phyloP scores from a whole-genome alignment of 345 rosid genomes.

The Acer saccharum region DNA sequence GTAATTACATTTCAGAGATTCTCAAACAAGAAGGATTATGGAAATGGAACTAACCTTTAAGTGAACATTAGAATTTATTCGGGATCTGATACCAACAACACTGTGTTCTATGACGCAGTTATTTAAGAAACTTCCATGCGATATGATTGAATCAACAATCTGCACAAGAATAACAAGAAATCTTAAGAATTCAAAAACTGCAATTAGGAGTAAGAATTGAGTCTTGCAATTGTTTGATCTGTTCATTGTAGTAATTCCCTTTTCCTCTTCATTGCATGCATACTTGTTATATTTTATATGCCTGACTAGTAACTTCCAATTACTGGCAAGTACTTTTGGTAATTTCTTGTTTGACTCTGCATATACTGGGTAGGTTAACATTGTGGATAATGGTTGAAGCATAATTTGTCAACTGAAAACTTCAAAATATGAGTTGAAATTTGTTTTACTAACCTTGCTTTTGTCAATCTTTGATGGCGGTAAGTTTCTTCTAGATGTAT shows the following conservation, averaged over 20 bases:
- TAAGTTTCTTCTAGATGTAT: slow-evolving; percentile 90
- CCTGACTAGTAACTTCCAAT: not conserved
- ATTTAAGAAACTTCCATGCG: slow-evolving; percentile 87
- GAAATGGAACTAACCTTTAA: slow-evolving; percentile 54
- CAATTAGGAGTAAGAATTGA: not conserved
- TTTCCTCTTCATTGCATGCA: not conserved
- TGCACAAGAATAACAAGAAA: slow-evolving; percentile 28
- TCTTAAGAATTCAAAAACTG: not conserved
- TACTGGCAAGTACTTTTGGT: not conserved
- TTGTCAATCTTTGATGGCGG: slow-evolving; percentile 82
- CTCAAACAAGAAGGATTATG: not conserved
- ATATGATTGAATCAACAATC: slow-evolving; percentile 83
- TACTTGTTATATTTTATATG: not conserved
- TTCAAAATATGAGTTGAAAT: slow-evolving; percentile 11
- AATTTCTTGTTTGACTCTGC: not conserved
- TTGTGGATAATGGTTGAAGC: not conserved
- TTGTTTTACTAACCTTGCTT: slow-evolving; percentile 57
- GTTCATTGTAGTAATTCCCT: not conserved
- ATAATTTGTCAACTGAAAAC: not conserved
- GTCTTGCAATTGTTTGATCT: not conserved
- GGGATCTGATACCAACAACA: slow-evolving; percentile 88
- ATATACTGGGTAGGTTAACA: not conserved
- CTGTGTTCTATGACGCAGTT: slow-evolving; percentile 81
- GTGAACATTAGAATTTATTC: slow-evolving; percentile 71
- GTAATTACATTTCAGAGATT: not conserved